Evolutionary conservation across 139 green algal genomes (phyloP), one percentile per base, ranked within the genome.

Genomic region (Microglena sp.): DNA sequence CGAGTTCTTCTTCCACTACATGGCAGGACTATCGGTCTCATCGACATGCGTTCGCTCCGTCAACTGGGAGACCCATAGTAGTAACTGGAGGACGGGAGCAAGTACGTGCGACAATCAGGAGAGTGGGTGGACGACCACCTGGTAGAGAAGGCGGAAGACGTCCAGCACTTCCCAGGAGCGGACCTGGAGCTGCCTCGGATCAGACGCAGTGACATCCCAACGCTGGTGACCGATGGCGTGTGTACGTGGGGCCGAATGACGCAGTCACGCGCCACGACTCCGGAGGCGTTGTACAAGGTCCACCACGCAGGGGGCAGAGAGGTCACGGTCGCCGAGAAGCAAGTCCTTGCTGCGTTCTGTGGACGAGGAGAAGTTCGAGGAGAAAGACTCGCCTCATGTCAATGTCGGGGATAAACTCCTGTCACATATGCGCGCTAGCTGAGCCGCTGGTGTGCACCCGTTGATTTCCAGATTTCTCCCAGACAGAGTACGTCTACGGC

Each of bases 1-100:
- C 77, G 92, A 98, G 84, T 95, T 98, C 66, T 98, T 96, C 82
- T 97, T 98, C 75, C 92, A 98, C 68, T 89, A 92, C 58, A 97
- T 97, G 90, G 92, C 89, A 40, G 92, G 92, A 1, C 88, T 4
- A 91, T 97, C 80, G 92, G 92, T 57, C 77, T 98, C 33, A 98
- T 97, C 62, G 92, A 98, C 73, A 98, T 92, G 2, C n/a, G 90
- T 97, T 11, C 97, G 22, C 76, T 69, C 63, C 5, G 65, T 71
- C 2, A 65, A 36, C 1, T 45, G 27, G n/a, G 50, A 63, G 22
- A 70, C 63, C 24, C 33, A 63, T 63, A 33, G 4, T 56, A 4
- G 33, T 33, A 11, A 53, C 29, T 15, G 63, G 50, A 2, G n/a
- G n/a, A n/a, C 2, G 36, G 28, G 45, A 43, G 8, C 22, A 28